Evolutionary conservation across 1,284 basidiomycete genomes (phyloP).

Genomic region (Fistulina hepatica): DNA sequence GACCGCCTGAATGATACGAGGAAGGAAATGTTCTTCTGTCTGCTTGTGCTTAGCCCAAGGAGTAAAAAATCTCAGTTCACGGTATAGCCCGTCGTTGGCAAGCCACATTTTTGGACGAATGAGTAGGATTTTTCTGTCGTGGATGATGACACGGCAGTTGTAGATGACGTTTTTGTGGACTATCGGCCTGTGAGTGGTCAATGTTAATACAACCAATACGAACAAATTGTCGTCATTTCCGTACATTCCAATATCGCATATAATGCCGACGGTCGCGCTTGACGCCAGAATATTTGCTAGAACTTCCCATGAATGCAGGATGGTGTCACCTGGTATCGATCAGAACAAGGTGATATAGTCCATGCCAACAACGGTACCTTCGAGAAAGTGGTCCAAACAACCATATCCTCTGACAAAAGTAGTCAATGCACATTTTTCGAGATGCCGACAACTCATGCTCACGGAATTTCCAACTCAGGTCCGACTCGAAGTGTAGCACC

Average conservation of each 20-base stretch:
- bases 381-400: conserved; percentile 88
- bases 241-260: conserved; percentile 92
- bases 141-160: conserved; percentile 88
- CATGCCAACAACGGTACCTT: conserved; percentile 35
- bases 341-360: background rate
- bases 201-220: conserved; percentile 1
- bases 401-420: conserved; percentile 70
- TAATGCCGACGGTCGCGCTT: conserved; percentile 65
- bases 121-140: conserved; percentile 78
- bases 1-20: conserved; percentile 74
- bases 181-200: conserved; percentile 59
- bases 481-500: conserved; percentile 95
- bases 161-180: conserved; percentile 96
- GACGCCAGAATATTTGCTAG: conserved; percentile 78
- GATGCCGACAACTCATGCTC: conserved; percentile 20
- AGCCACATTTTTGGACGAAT: conserved; percentile 99
- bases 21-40: conserved; percentile 84
- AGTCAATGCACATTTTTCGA: background rate
- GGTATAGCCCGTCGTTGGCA: conserved; percentile 97
- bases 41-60: conserved; percentile 87
- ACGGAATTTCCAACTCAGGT: conserved; percentile 97
- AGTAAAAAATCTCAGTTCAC: conserved; percentile 92
- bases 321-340: conserved; percentile 65
- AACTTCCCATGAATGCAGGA: conserved; percentile 94
- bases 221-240: conserved; percentile 20